These are phyloP conservation scores for Populus hybrid DNA, from an alignment of 441 rosid species.

Conservation along the genomic window DNA sequence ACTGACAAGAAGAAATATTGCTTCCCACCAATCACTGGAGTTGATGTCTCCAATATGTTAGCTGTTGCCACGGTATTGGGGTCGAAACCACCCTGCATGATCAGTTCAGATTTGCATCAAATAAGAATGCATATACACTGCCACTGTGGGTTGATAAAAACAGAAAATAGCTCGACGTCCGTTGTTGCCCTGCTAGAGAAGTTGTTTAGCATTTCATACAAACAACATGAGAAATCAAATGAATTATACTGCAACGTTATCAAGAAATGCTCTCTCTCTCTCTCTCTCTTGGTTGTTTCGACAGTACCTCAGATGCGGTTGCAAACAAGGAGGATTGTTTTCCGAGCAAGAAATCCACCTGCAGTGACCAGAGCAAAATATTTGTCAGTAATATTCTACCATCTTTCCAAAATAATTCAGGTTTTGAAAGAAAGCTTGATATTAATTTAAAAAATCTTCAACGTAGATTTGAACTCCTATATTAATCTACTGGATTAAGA, in stretches of 20 bases:
- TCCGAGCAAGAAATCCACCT: constrained; percentile 87
- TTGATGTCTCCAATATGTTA: constrained; percentile 62
- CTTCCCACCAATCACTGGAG: constrained; percentile 49
- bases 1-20: constrained; percentile 62
- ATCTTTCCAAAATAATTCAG: background rate
- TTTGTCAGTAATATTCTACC: background rate
- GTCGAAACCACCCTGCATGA: constrained; percentile 84
- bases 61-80: constrained; percentile 76
- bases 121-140: background rate
- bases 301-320: constrained; percentile 1
- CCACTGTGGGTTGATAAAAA: background rate
- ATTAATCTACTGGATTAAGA: background rate
- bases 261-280: background rate
- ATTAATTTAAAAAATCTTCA: background rate
- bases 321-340: constrained; percentile 55
- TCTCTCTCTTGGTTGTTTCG: background rate
- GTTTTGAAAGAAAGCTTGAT: background rate
- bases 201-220: background rate
- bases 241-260: background rate
- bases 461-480: background rate
- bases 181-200: background rate
- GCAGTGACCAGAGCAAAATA: constrained; percentile 17
- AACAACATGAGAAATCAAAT: background rate
- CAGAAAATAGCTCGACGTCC: constrained; percentile 22
- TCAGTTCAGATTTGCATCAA: background rate